Conservation (phyloP, 495 filamentous ascomycete species). For the Chaetomidium leptoderma region DNA sequence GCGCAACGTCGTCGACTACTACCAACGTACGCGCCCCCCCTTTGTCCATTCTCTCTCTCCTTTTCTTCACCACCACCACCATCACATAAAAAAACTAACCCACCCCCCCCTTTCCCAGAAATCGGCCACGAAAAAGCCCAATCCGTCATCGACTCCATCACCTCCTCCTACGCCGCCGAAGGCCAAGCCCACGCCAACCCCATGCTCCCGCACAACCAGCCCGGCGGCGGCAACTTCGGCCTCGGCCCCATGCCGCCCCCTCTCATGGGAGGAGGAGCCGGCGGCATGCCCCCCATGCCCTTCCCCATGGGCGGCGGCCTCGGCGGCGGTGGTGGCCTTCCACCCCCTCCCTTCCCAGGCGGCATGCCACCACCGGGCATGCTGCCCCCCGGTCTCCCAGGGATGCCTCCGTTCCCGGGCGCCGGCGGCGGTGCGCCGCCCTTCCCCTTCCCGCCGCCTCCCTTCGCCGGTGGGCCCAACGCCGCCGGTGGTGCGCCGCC, state of each 20-base stretch:
- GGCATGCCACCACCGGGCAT: background rate
- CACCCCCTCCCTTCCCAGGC: conserved; percentile 7
- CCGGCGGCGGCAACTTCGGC: conserved; percentile 47
- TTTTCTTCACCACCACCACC: background rate
- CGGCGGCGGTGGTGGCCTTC: too few species aligned
- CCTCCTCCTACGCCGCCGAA: conserved; percentile 86
- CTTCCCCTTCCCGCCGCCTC: conserved; percentile 6
- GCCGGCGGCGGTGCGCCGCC: conserved; percentile 5
- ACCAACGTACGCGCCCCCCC: conserved; percentile 66
- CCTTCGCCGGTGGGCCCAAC: background rate
- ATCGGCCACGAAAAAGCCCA: conserved; percentile 99
- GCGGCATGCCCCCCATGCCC: conserved; percentile 40
- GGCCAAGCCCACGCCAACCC: conserved; percentile 82
- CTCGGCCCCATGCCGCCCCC: too few species aligned
- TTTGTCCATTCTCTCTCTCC: conserved; percentile 5
- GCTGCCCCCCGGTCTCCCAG: background rate
- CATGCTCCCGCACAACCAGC: conserved; percentile 63
- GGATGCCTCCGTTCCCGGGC: background rate
- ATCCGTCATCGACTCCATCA: conserved; percentile 96
- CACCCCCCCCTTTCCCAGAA: conserved; percentile 49
- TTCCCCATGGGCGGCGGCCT: conserved; percentile 46
- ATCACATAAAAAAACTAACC: background rate
- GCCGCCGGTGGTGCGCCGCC: conserved; percentile 12
- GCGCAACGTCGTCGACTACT: conserved; percentile 96
- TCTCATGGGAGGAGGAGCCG: too few species aligned